Base-by-base conservation (phyloP, 257 asterid species). In the Rubia yunnanensis region DNA sequence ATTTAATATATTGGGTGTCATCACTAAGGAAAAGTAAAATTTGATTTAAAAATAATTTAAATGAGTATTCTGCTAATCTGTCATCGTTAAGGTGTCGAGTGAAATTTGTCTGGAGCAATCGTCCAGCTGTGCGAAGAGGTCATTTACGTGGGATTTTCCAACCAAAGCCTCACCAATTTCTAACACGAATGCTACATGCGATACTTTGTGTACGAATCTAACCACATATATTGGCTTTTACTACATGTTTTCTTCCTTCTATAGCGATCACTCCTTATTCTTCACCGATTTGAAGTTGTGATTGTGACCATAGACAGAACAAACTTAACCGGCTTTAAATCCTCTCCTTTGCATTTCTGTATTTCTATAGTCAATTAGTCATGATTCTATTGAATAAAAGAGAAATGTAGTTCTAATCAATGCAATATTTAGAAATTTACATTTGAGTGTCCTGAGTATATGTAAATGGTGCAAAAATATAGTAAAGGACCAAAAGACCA, bases 71-170 rank as follows among this genome's bases (percentile, higher is more conserved):
- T 14, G 20, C n/a, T 3, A 41, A 3, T 13, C 0, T 14, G 50
- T 41, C 20, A 41, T 41, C 7, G 7, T 15, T 5, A 13, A 50
- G 11, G 57, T 50, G 57, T n/a, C 27, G 24, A 18, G n/a, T 23
- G 59, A 53, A 53, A 53, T 53, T 23, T 53, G 59, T 23, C 30
- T 7, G 31, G 15, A 53, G 31, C 59, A 20, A 0, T 1, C 15
- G 9, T 0, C 22, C 59, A 53, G 59, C 30, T 53, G 59, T 53
- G 30, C 59, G 28, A 50, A 50, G 59, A 53, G 59, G 30, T 20
- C 14, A 22, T 53, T 53, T 53, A 53, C 59, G 28, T 53, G 31
- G 59, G 59, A 53, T 24, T 53, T 53, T 53, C 59, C 59, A 53
- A 53, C 59, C 59, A 53, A 53, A n/a, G 13, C 39, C n/a, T 44